phyloP scores from a whole-genome alignment of 169 alveolate genomes.

The Sarcocystis neurona region DNA sequence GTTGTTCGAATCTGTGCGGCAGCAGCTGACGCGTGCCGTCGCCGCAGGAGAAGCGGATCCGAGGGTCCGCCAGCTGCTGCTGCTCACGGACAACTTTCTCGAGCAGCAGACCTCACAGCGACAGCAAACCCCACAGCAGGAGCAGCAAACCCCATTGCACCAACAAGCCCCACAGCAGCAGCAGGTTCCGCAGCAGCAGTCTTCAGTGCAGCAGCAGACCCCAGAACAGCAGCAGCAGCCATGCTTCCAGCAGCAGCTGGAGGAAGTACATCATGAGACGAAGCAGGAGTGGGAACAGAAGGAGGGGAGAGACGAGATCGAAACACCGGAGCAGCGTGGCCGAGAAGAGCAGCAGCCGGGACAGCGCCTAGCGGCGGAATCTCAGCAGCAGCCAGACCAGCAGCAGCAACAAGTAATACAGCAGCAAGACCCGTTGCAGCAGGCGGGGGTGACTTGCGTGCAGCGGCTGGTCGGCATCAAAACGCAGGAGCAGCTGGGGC shows the following conservation, averaged over 20 bases:
- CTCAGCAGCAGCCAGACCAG: neutral
- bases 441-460: too few relatives aligned
- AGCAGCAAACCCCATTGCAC: too few relatives aligned
- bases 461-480: too few relatives aligned
- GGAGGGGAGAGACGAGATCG: neutral
- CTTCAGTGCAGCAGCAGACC: too few relatives aligned
- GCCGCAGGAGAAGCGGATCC: neutral
- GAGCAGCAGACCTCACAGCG: too few relatives aligned
- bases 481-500: too few relatives aligned
- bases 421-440: too few relatives aligned
- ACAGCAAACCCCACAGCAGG: too few relatives aligned
- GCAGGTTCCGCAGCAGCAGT: too few relatives aligned
- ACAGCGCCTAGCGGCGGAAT: neutral
- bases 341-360: neutral
- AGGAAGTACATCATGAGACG: neutral
- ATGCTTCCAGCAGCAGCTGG: too few relatives aligned
- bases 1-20: neutral
- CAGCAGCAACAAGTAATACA: neutral
- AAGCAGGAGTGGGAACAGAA: neutral
- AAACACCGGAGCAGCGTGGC: neutral
- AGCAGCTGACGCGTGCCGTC: neutral
- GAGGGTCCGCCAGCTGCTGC: neutral
- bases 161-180: too few relatives aligned
- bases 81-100: neutral
- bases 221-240: too few relatives aligned